Conservation (phyloP, 306 rosid species). For the Cicer judaicum region DNA sequence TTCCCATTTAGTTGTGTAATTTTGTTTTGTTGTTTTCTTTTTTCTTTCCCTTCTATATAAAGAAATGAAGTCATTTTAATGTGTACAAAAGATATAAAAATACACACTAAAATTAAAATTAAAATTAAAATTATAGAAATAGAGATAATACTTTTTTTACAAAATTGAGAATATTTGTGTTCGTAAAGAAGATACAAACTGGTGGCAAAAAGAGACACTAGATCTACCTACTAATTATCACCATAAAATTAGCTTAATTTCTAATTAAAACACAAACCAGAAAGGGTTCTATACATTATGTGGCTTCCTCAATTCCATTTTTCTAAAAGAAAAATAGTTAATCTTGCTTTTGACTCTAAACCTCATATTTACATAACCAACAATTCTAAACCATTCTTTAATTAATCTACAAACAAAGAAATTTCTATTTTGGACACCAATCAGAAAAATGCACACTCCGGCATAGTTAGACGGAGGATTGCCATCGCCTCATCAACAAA, state of each 20-base stretch:
- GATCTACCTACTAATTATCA: neutral
- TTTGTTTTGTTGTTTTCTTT: too few species aligned
- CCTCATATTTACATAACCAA: constrained; percentile 44
- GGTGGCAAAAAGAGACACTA: neutral
- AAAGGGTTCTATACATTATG: constrained; percentile 27
- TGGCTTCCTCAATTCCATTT: constrained; percentile 15
- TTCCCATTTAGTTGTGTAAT: too few species aligned
- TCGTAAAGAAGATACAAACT: neutral
- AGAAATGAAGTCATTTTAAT: too few species aligned
- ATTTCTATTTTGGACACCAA: neutral
- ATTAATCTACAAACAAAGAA: neutral
- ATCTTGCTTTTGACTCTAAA: constrained; percentile 43
- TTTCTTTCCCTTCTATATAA: too few species aligned
- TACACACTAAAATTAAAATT: too few species aligned
- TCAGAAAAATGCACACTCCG: constrained; percentile 24
- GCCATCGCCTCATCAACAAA: constrained; percentile 22
- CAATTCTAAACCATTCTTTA: neutral
- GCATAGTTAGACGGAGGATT: constrained; percentile 50
- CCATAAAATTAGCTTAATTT: constrained; percentile 17
- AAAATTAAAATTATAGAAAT: too few species aligned
- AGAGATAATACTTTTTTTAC: neutral
- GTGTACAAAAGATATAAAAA: too few species aligned
- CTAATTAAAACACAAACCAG: constrained; percentile 12
- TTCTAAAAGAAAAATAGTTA: constrained; percentile 19
- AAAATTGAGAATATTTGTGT: neutral